Evolutionary conservation across 805 yeast genomes (phyloP).

Genomic region (Priceomyces castillae): DNA sequence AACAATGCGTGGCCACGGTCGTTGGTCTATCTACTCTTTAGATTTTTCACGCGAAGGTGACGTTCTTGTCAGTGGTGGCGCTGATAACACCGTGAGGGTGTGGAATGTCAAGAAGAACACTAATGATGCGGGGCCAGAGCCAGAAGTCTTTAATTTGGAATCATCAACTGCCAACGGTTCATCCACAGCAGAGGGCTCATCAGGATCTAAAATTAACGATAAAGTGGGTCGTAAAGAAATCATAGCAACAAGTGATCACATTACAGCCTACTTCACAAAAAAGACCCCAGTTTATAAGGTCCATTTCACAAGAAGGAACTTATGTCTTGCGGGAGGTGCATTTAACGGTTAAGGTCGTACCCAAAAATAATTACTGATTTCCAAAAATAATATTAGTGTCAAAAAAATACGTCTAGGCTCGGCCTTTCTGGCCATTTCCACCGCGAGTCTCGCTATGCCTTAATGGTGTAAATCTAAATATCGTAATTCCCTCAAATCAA

Average conservation of each 20-base stretch:
- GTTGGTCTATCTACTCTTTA: slow-evolving; percentile 79
- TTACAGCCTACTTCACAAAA: slow-evolving; percentile 92
- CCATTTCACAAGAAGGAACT: slow-evolving; percentile 84
- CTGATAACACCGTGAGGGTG: slow-evolving; percentile 88
- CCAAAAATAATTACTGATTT: no score
- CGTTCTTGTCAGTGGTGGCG: slow-evolving; percentile 86
- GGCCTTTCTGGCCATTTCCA: no score
- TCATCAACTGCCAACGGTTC: slow-evolving; percentile 7
- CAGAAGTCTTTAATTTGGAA: slow-evolving; percentile 56
- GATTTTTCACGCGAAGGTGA: slow-evolving; percentile 85
- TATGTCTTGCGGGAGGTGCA: slow-evolving; percentile 92
- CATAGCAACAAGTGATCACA: slow-evolving; percentile 82
- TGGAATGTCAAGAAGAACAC: slow-evolving; percentile 95
- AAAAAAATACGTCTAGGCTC: no score
- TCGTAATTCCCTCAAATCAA: no score
- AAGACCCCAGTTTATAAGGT: slow-evolving; percentile 92
- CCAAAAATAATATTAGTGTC: no score
- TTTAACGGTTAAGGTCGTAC: slow-evolving; percentile 30
- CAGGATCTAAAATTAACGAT: slow-evolving; percentile 32
- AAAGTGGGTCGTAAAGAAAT: slow-evolving; percentile 62
- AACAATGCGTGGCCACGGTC: slow-evolving; percentile 93
- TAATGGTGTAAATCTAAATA: no score
- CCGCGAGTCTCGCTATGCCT: no score
- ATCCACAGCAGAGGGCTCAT: slow-evolving; percentile 9
- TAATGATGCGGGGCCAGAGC: slow-evolving; percentile 70